phyloP scores from a whole-genome alignment of 176 grass and related monocot genomes.

The Triticum urartu region DNA sequence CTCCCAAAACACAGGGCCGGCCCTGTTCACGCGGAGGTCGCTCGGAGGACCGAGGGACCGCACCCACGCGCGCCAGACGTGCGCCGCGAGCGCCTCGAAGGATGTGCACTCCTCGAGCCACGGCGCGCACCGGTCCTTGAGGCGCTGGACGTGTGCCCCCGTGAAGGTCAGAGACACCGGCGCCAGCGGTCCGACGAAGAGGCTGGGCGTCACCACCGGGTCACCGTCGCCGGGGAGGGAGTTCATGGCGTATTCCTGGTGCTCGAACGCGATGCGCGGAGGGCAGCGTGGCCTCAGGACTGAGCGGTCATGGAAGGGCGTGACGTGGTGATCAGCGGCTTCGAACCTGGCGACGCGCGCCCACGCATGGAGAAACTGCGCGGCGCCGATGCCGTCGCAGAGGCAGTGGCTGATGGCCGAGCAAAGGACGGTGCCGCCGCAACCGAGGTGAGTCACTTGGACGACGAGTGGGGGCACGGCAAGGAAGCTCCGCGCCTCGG shows the following conservation, averaged over 20 bases:
- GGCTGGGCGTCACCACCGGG: too few relatives aligned
- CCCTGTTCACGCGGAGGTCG: constrained; percentile 45
- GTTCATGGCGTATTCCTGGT: constrained; percentile 56
- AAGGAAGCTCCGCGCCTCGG: constrained; percentile 56
- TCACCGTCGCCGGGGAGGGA: too few relatives aligned
- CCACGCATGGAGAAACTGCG: constrained; percentile 89
- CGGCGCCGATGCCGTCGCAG: constrained; percentile 79
- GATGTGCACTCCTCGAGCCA: constrained; percentile 54
- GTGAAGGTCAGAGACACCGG: too few relatives aligned
- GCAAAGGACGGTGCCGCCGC: constrained; percentile 79
- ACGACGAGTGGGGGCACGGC: constrained; percentile 73
- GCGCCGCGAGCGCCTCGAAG: constrained; percentile 72
- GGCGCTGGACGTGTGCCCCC: constrained; percentile 25
- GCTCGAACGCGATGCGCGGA: constrained; percentile 58
- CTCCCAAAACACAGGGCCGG: too few relatives aligned
- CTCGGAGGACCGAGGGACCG: constrained; percentile 42
- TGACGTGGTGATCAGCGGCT: background rate
- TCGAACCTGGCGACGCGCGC: constrained; percentile 34
- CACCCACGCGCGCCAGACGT: constrained; percentile 82
- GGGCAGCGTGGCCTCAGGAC: constrained; percentile 62
- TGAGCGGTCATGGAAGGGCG: constrained; percentile 52
- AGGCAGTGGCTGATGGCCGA: constrained; percentile 86
- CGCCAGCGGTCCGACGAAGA: too few relatives aligned
- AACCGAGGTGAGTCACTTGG: constrained; percentile 77
- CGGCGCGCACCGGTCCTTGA: constrained; percentile 50